Base-by-base conservation (phyloP, 1,284 basidiomycete genomes). In the Tremellales sp. region DNA sequence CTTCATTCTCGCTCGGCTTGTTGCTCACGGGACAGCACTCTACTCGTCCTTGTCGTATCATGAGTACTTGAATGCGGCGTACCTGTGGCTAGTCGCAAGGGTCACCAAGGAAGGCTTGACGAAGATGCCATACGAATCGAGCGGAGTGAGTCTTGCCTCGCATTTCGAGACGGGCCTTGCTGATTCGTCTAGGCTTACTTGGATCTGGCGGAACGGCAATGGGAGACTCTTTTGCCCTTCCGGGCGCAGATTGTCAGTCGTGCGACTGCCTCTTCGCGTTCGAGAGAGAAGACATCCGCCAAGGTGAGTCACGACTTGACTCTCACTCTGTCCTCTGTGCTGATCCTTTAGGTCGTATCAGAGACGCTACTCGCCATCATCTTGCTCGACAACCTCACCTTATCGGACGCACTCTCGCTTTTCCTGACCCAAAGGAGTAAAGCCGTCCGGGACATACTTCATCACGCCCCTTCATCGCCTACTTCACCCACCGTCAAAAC, bases 211-310 rank as follows among this genome's bases (percentile, higher is more conserved):
- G 85, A 89, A 60, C 84, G 88, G 35, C 90, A 94, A 69, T 94
- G 90, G 90, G 90, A 92, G 52, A 78, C 80, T 0, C 81, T 94
- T 12, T 80, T 84, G 1, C 87, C 86, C 54, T 89, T 93, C 64
- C 83, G 88, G 31, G 76, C 82, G 1, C 89, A 92, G 64, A 91
- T 94, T 49, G 81, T 86, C 15, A 85, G 90, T 58, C 85, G 83
- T 60, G 86, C 89, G 4, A 88, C 84, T 0, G 70, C 87, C 23
- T 84, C 83, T 13, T 75, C 92, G 11, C 81, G 87, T 45, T 82
- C 60, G 4, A 73, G 74, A 49, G 72, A 63, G 7, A 53, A 56
- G 19, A 42, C 60, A 13, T 63, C 67, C 13, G 37, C 64, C 2
- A 63, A 54, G 31, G 52, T 57, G 13, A 43, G 48, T 46, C 21